A percentile compares a stretch with the other conserved stretches of the same genome.
Conservation (phyloP, 1,284 basidiomycete genomes). For the Marasmius oreades region DNA sequence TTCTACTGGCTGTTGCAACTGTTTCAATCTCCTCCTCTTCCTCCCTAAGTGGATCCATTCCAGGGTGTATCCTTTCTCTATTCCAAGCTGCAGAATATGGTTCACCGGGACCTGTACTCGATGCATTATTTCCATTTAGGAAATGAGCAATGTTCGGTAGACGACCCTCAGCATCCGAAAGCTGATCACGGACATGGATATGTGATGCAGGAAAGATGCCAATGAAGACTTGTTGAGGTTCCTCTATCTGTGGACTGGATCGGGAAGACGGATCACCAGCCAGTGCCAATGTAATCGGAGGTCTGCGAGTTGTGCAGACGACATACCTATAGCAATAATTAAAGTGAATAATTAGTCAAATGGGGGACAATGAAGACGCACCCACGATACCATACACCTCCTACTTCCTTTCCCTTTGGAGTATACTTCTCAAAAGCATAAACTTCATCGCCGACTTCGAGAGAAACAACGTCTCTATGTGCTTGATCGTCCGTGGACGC, state of each 20-base stretch:
- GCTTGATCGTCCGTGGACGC: slow-evolving; percentile 63
- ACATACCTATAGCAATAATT: slow-evolving; percentile 64
- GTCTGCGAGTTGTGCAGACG: slow-evolving; percentile 74
- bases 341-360: slow-evolving; percentile 8
- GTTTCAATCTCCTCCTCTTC: slow-evolving; percentile 48
- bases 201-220: slow-evolving; percentile 95
- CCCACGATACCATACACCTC: slow-evolving; percentile 88
- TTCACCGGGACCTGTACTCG: slow-evolving; percentile 18
- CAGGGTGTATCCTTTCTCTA: slow-evolving; percentile 44
- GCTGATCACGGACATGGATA: slow-evolving; percentile 84
- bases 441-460: slow-evolving; percentile 92
- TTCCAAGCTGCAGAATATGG: slow-evolving; percentile 29
- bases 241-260: slow-evolving; percentile 57
- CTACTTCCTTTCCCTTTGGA: slow-evolving; percentile 66
- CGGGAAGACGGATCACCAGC: slow-evolving; percentile 53
- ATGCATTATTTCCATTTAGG: slow-evolving; percentile 17
- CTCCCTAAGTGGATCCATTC: slow-evolving; percentile 67
- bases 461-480: slow-evolving; percentile 72
- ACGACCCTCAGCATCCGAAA: slow-evolving; percentile 86
- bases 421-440: slow-evolving; percentile 93
- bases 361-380: slow-evolving; percentile 36
- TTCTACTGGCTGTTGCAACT: slow-evolving; percentile 36
- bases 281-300: slow-evolving; percentile 61
- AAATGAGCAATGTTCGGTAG: slow-evolving; percentile 64
- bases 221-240: slow-evolving; percentile 86